phyloP scores from a whole-genome alignment of 2,329 filamentous ascomycete genomes.

The Monilinia fructicola region DNA sequence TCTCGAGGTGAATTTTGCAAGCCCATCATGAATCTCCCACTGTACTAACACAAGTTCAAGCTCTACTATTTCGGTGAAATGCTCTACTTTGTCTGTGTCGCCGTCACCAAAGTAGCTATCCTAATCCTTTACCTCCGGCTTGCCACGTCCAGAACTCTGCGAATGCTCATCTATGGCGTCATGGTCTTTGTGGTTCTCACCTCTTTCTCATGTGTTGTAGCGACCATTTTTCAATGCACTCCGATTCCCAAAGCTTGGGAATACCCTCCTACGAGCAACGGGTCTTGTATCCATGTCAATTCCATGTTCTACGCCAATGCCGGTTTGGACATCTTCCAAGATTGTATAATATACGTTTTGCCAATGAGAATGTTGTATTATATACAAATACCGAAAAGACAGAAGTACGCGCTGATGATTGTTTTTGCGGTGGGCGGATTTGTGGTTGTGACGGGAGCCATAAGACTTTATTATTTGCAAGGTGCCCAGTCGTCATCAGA shows the following conservation, averaged over 20 bases:
- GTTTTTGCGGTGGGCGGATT: slow-evolving; percentile 20
- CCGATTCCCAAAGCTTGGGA: slow-evolving; percentile 15
- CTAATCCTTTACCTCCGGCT: slow-evolving; percentile 18
- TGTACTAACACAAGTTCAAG: neutral
- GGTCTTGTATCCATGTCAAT: slow-evolving; percentile 10
- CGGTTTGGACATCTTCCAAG: slow-evolving; percentile 12
- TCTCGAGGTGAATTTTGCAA: slow-evolving; percentile 11
- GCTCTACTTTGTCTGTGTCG: slow-evolving; percentile 11
- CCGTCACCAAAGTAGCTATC: slow-evolving; percentile 12
- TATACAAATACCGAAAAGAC: slow-evolving; percentile 17
- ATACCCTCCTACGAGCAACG: neutral
- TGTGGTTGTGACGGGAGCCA: slow-evolving; percentile 13
- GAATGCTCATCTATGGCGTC: neutral
- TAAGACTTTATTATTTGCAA: slow-evolving; percentile 17
- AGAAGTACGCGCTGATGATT: slow-evolving; percentile 13
- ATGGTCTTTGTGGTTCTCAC: slow-evolving; percentile 14
- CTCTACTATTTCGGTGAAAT: slow-evolving; percentile 19
- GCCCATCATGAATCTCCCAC: neutral
- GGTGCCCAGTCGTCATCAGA: slow-evolving; percentile 15
- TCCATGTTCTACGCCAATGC: slow-evolving; percentile 21
- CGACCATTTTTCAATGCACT: slow-evolving; percentile 19
- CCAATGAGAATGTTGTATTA: slow-evolving; percentile 19
- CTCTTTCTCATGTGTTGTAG: slow-evolving; percentile 1
- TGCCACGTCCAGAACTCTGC: slow-evolving; percentile 4
- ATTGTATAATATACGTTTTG: slow-evolving; percentile 13